phyloP scores from a whole-genome alignment of 2,329 filamentous ascomycete species.

The Sporothrix pallida region DNA sequence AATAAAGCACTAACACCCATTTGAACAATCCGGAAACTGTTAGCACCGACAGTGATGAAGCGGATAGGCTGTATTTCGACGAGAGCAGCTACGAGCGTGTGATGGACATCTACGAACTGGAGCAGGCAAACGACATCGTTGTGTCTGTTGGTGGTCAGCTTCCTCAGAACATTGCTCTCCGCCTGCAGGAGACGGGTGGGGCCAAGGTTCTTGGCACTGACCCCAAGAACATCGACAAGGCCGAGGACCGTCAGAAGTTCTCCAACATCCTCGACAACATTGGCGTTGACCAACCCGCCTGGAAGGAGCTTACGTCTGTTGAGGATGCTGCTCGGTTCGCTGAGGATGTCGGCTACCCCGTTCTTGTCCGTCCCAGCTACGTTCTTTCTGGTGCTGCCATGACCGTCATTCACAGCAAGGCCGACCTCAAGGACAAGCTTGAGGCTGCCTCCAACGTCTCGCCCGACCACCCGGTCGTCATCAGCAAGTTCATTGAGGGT shows the following conservation, averaged over 20 bases:
- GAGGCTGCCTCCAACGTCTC: slow-evolving; percentile 88
- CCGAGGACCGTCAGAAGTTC: slow-evolving; percentile 98
- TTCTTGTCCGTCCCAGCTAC: slow-evolving; percentile 92
- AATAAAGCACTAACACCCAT: slow-evolving; percentile 55
- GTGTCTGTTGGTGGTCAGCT: slow-evolving; percentile 96
- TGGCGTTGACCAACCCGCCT: slow-evolving; percentile 93
- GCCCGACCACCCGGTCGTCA: slow-evolving; percentile 96
- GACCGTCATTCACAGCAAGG: slow-evolving; percentile 89
- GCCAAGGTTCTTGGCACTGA: slow-evolving; percentile 92
- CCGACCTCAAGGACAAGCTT: slow-evolving; percentile 93
- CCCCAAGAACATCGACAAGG: slow-evolving; percentile 94
- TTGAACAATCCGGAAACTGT: slow-evolving; percentile 75
- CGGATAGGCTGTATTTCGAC: slow-evolving; percentile 94
- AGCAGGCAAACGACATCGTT: slow-evolving; percentile 82
- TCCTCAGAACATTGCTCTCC: slow-evolving; percentile 95
- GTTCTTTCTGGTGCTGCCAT: slow-evolving; percentile 97
- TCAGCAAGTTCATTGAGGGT: slow-evolving; percentile 97
- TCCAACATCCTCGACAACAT: slow-evolving; percentile 97
- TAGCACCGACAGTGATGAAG: slow-evolving; percentile 83
- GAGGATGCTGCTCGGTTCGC: slow-evolving; percentile 88
- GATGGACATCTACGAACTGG: slow-evolving; percentile 98
- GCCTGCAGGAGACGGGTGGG: slow-evolving; percentile 86
- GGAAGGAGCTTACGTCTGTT: slow-evolving; percentile 95
- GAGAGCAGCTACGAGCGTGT: slow-evolving; percentile 96
- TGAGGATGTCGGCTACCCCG: slow-evolving; percentile 84